Percentiles rank a stretch among this genome's conserved stretches.
phyloP scores from a whole-genome alignment of 2,329 filamentous ascomycete species.

The Diplodia intermedia region DNA sequence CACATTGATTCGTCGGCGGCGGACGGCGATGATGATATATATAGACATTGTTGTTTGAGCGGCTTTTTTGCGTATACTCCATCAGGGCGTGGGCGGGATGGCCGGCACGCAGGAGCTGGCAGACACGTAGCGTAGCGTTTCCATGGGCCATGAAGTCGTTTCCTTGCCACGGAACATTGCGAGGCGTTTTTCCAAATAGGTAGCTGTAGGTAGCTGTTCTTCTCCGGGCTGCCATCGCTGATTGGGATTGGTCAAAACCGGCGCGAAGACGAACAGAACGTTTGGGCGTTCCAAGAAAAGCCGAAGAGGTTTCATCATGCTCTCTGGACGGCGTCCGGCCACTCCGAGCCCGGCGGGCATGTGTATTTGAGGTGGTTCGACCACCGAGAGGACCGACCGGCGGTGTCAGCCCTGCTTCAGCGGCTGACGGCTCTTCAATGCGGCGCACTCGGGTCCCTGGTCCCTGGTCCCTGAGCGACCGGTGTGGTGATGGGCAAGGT shows the following conservation, averaged over 20 bases:
- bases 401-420: slow-evolving; percentile 13
- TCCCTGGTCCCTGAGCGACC: slow-evolving; percentile 9
- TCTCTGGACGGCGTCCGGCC: slow-evolving; percentile 18
- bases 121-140: slow-evolving; percentile 28
- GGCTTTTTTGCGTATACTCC: slow-evolving; percentile 26
- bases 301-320: slow-evolving; percentile 17
- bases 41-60: slow-evolving; percentile 29
- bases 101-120: slow-evolving; percentile 9
- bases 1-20: slow-evolving; percentile 15
- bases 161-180: slow-evolving; percentile 25
- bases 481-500: slow-evolving; percentile 16
- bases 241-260: slow-evolving; percentile 22
- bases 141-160: slow-evolving; percentile 11
- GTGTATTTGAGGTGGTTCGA: slow-evolving; percentile 19
- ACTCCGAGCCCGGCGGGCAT: neutral
- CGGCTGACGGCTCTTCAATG: slow-evolving; percentile 26
- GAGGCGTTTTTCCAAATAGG: slow-evolving; percentile 29
- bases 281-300: slow-evolving; percentile 21
- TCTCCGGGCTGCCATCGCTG: slow-evolving; percentile 23
- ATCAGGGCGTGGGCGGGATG: slow-evolving; percentile 24
- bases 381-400: slow-evolving; percentile 15
- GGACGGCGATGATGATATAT: slow-evolving; percentile 20
- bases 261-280: slow-evolving; percentile 25
- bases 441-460: slow-evolving; percentile 5
- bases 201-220: slow-evolving; percentile 31